phyloP scores from a whole-genome alignment of 169 alveolate genomes.

The Plasmodium malariae region DNA sequence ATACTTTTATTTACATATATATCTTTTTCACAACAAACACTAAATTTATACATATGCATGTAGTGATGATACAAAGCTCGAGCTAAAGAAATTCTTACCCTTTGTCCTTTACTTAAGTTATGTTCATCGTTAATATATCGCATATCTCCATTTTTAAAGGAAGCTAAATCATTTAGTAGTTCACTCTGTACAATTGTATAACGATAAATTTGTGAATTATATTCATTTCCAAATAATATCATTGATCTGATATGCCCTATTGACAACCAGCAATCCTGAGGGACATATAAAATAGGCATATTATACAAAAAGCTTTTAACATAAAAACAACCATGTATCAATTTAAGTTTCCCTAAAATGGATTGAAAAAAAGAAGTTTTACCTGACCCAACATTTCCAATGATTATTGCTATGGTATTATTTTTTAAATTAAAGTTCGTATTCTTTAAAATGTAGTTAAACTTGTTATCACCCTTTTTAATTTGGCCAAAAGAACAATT shows the following conservation, averaged over 20 bases:
- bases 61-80: constrained; percentile 89
- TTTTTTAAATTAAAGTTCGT: constrained; percentile 51
- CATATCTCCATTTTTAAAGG: constrained; percentile 85
- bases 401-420: constrained; percentile 76
- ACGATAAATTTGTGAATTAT: constrained; percentile 75
- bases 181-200: constrained; percentile 79
- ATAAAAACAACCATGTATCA: constrained; percentile 33
- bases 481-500: constrained; percentile 34
- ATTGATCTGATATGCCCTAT: constrained; percentile 86
- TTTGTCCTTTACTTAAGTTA: constrained; percentile 93
- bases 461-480: neutral
- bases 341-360: constrained; percentile 79
- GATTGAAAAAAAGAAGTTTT: constrained; percentile 89
- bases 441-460: constrained; percentile 24
- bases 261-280: constrained; percentile 87
- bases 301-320: constrained; percentile 48
- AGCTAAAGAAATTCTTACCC: constrained; percentile 93
- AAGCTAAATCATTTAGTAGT: constrained; percentile 79
- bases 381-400: constrained; percentile 95
- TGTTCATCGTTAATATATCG: constrained; percentile 84
- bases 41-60: constrained; percentile 35
- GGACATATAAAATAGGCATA: constrained; percentile 85
- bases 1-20: neutral
- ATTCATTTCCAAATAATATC: constrained; percentile 85
- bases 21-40: constrained; percentile 11